Conservation (phyloP, 176 grass and related monocot species). For the Rhipidocladum racemiflorum region DNA sequence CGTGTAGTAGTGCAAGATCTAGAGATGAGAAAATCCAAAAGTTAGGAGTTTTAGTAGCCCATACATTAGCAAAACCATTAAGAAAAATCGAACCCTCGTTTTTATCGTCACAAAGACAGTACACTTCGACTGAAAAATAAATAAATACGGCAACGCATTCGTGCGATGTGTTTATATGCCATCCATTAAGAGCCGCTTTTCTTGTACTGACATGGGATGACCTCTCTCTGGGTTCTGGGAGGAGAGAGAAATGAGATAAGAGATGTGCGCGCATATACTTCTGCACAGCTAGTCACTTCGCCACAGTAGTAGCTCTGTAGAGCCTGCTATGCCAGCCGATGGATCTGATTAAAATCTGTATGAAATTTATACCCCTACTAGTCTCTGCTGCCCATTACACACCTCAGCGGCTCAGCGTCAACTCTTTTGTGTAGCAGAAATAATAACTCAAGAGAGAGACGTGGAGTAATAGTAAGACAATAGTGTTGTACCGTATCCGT, state of each 20-base stretch:
- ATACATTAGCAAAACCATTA: no score
- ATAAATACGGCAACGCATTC: neutral
- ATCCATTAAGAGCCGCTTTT: conserved; percentile 25
- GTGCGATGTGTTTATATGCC: neutral
- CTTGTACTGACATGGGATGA: conserved; percentile 36
- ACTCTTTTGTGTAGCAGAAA: no score
- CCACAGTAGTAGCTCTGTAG: conserved; percentile 52
- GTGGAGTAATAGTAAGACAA: neutral
- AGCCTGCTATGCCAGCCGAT: conserved; percentile 47
- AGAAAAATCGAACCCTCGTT: neutral
- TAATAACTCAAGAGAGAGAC: neutral
- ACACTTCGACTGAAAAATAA: neutral
- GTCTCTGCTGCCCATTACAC: conserved; percentile 10
- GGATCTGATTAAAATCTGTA: conserved; percentile 51
- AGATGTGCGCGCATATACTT: neutral
- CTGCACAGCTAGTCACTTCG: conserved; percentile 78
- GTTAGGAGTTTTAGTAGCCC: no score
- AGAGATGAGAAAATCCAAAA: no score
- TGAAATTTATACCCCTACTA: conserved; percentile 30
- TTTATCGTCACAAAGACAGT: neutral
- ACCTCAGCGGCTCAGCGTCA: no score
- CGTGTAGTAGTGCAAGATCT: no score
- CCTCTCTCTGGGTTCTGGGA: neutral
- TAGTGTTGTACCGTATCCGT: no score
- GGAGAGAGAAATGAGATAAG: neutral